A percentile compares a stretch with the other conserved stretches of the same genome.
Conservation (phyloP, 148 eudicot species). For the Fagopyrum homotropicum region DNA sequence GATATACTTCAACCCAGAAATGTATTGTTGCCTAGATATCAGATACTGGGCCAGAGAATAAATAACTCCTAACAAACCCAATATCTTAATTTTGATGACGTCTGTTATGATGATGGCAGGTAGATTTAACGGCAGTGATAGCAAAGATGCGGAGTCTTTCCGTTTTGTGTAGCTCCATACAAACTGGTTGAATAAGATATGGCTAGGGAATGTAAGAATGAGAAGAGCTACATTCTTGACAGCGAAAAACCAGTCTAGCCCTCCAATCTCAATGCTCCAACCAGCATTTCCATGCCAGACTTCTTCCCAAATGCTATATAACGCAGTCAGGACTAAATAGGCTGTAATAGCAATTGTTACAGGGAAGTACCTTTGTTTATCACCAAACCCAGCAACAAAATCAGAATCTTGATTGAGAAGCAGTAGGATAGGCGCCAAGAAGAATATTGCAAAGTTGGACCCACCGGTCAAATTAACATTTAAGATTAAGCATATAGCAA, state of each 20-base stretch:
- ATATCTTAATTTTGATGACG: conserved; percentile 75
- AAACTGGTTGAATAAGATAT: conserved; percentile 81
- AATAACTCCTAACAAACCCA: conserved; percentile 84
- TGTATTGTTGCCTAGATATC: conserved; percentile 85
- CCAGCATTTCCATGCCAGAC: conserved; percentile 87
- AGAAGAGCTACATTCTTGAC: conserved; percentile 91
- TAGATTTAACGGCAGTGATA: conserved; percentile 79
- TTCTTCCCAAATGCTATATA: conserved; percentile 83
- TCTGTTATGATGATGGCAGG: conserved; percentile 77
- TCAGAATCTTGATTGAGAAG: conserved; percentile 95
- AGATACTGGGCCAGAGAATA: conserved; percentile 86
- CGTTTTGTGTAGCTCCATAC: conserved; percentile 88
- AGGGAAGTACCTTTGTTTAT: conserved; percentile 93
- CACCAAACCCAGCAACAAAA: conserved; percentile 97
- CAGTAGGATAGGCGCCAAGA: conserved; percentile 87
- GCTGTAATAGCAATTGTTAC: conserved; percentile 66
- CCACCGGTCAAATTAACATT: conserved; percentile 83
- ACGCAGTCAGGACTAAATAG: conserved; percentile 63
- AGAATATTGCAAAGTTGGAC: conserved; percentile 93
- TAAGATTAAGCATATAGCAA: conserved; percentile 84
- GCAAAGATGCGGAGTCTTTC: conserved; percentile 63
- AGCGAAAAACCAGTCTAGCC: conserved; percentile 84
- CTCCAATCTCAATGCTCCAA: conserved; percentile 91
- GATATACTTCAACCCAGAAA: conserved; percentile 90
- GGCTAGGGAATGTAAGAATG: conserved; percentile 85